A percentile compares a stretch with the other conserved stretches of the same genome.
These are phyloP conservation scores for Malassezia cuniculi DNA, from an alignment of 1,284 basidiomycete genomes.

Conservation along the genomic window DNA sequence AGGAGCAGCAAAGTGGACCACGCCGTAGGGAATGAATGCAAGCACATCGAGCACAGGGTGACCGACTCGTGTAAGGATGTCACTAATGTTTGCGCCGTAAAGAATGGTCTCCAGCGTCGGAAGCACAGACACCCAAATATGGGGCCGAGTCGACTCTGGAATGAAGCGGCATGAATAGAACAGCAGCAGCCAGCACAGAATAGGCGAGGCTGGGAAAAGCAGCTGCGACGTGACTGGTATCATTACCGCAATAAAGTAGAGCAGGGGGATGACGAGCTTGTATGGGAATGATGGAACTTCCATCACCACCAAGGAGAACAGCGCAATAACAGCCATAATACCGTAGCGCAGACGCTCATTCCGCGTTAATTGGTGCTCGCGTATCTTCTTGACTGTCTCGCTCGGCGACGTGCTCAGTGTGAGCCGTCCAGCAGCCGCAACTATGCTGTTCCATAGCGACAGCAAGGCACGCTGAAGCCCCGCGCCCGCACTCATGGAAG, in stretches of 20 bases:
- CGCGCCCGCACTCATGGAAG: no score
- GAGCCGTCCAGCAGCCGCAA: slow-evolving; percentile 33
- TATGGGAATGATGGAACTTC: slow-evolving; percentile 55
- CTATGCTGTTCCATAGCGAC: no score
- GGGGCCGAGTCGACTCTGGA: slow-evolving; percentile 59
- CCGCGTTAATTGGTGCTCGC: slow-evolving; percentile 22
- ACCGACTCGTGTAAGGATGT: slow-evolving; percentile 84
- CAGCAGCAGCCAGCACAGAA: slow-evolving; percentile 57
- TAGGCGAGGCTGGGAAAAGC: slow-evolving; percentile 73
- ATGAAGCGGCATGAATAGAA: slow-evolving; percentile 81
- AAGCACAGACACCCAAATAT: slow-evolving; percentile 77
- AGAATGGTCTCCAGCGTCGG: slow-evolving; percentile 86
- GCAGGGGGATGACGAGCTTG: slow-evolving; percentile 67
- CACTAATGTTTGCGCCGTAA: slow-evolving; percentile 92
- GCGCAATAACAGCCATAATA: slow-evolving; percentile 47
- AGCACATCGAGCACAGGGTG: slow-evolving; percentile 80
- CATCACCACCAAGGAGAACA: slow-evolving; percentile 70
- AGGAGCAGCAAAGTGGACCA: slow-evolving; percentile 74
- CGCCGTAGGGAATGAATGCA: slow-evolving; percentile 91
- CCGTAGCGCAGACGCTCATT: slow-evolving; percentile 36
- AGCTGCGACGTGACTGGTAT: slow-evolving; percentile 84
- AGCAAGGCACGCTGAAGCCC: no score
- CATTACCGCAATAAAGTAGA: slow-evolving; percentile 59
- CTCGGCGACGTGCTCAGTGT: slow-evolving; percentile 29
- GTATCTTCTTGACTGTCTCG: slow-evolving; percentile 26